These are phyloP conservation scores for Dioscorea cayenensis DNA, from an alignment of 116 monocot genomes.

Conservation along the genomic window DNA sequence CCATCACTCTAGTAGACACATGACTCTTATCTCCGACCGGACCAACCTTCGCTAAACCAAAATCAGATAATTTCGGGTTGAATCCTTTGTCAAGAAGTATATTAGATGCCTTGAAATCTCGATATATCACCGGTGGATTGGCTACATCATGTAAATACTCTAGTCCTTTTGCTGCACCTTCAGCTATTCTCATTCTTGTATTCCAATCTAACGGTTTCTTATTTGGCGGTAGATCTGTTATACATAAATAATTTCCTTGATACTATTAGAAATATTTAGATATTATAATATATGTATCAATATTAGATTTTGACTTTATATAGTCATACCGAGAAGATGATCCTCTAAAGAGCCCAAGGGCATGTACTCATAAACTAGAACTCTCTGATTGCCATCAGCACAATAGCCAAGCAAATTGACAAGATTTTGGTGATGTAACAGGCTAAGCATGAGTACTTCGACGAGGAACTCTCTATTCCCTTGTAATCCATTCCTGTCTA, in stretches of 20 bases:
- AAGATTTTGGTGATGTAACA: slow-evolving; percentile 72
- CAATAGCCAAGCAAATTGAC: slow-evolving; percentile 87
- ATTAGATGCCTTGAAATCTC: slow-evolving; percentile 91
- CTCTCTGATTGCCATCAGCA: slow-evolving; percentile 67
- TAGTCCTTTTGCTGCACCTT: slow-evolving; percentile 78
- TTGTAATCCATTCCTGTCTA: slow-evolving; percentile 76
- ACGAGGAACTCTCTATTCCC: slow-evolving; percentile 88
- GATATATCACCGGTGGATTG: slow-evolving; percentile 76
- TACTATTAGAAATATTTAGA: too few species aligned
- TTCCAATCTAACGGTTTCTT: slow-evolving; percentile 69
- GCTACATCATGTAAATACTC: slow-evolving; percentile 80
- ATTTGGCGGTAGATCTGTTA: slow-evolving; percentile 40
- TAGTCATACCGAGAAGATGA: slow-evolving; percentile 76
- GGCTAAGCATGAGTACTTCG: slow-evolving; percentile 91
- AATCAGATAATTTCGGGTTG: slow-evolving; percentile 77
- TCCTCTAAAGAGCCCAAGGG: slow-evolving; percentile 73
- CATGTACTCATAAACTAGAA: slow-evolving; percentile 93
- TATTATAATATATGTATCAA: too few species aligned
- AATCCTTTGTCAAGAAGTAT: slow-evolving; percentile 70
- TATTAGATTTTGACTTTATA: too few species aligned
- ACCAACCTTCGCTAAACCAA: slow-evolving; percentile 83
- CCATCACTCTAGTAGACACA: slow-evolving; percentile 86
- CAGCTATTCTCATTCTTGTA: slow-evolving; percentile 87
- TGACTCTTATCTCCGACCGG: slow-evolving; percentile 74
- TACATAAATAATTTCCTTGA: too few species aligned